Evolutionary conservation across 495 filamentous ascomycete genomes (phyloP), one percentile per base, ranked within the genome.

Genomic region (Tuber borchii): DNA sequence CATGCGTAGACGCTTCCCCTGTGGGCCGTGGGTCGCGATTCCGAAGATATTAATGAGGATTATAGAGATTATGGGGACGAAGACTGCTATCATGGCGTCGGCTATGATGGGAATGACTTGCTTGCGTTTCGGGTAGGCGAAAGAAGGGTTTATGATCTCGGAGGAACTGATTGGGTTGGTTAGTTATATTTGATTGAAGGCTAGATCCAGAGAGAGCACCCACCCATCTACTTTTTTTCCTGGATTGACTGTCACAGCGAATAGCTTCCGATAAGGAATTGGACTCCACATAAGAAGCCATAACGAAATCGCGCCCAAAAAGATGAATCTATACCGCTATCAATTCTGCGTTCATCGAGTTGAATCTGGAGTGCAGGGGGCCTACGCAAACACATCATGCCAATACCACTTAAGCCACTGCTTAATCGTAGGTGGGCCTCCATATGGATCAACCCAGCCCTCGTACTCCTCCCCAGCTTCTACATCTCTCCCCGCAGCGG

Each of bases 21-120:
- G 45, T 22, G 80, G 77, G 10, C 75, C 74, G 56, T 82, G 71
- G 16, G 75, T 82, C 26, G 84, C 82, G 42, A 85, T 82, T 1
- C 84, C 76, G 43, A 83, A 80, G 74, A 86, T 79, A 46, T 86
- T 85, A 40, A 81, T 83, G 34, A 86, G 46, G 42, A 84, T 75
- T 68, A 87, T 84, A 61, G 85, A 80, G 77, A 82, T 42, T 83
- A 90, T 87, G 22, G 90, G 90, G 71, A 90, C 81, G 2, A 90
- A 75, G 37, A 86, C 78, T 9, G 86, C 85, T 8, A 91, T 82
- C 46, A 91, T 82, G 7, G 88, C 90, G 12, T 89, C 87, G 0
- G 85, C 81, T 83, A 87, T 87, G 79, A 90, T 91, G 37, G 90
- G 88, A 16, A 92, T 83, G 77, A 90, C 88, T 82, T 90, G 88